Base-by-base conservation (phyloP, 768 basidiomycete species). In the Hydnomerulius pinastri region DNA sequence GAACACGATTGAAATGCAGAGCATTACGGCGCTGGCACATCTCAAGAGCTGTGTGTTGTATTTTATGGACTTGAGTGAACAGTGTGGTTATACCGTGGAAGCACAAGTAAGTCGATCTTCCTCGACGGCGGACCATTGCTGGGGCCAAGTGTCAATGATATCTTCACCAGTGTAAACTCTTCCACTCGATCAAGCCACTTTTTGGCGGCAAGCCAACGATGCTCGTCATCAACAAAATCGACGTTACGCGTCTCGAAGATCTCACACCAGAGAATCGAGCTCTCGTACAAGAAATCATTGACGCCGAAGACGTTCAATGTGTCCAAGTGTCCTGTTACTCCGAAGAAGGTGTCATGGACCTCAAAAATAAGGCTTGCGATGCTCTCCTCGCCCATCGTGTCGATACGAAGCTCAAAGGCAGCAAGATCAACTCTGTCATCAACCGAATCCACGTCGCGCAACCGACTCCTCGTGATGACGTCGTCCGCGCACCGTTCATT, bases 1-100 rank as follows among this genome's bases (percentile, higher is more conserved):
- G 97, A 98, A 98, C 78, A 98, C 95, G 52, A 99, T 99, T 61
- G 97, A 99, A 75, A 99, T 98, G 96, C 97, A 99, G 77, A 95
- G 92, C 61, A 97, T 97, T 67, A 98, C 96, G 30, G 97, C 97
- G 12, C 77, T 99, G 54, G 97, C 97, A 6, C 97, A 99, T 73
- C 74, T 99, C 38, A 92, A 97, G 72, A 83, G 86, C 58, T 95
- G 92, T 65, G 79, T 98, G 9, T 72, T 99, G 68, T 99, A 98
- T 74, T 99, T 98, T 68, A 98, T 99, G 94, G 97, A 99, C 70
- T 79, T 98, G 25, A 92, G 88, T 56, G 97, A 98, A 72, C 97
- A 99, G 67, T 99, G 97, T 71, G 97, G 97, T 10, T 99, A 97
- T 75, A 85, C 90, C 5, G 80, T 98, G 54, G 97, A 97, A 72